Evolutionary conservation across 108 stramenopile species (phyloP).

Genomic region (Cyclotella choctawhatcheeana): DNA sequence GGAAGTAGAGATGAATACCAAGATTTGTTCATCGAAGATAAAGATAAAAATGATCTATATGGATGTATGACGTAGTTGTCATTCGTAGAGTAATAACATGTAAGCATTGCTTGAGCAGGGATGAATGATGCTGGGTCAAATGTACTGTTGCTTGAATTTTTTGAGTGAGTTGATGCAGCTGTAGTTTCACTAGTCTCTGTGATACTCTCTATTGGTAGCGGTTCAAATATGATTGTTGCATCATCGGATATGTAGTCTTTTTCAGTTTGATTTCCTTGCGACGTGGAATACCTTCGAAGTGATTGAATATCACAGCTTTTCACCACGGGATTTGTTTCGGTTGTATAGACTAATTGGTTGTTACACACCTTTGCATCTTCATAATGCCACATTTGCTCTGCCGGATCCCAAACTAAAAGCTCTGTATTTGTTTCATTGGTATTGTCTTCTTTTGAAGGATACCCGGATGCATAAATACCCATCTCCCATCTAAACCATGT

Average conservation of each 20-base stretch:
- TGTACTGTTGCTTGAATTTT: conserved; percentile 3
- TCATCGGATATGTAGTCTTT: too few species aligned
- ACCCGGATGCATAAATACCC: conserved; percentile 41
- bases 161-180: neutral
- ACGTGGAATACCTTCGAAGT: conserved; percentile 38
- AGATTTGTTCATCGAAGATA: conserved; percentile 13
- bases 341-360: conserved; percentile 21
- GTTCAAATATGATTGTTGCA: conserved; percentile 14
- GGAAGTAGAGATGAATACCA: conserved; percentile 41
- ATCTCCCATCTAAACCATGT: conserved; percentile 79
- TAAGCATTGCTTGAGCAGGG: conserved; percentile 83
- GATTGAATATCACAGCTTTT: conserved; percentile 8
- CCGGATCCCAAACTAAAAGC: conserved; percentile 48
- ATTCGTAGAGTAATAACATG: conserved; percentile 77
- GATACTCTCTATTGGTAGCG: conserved; percentile 12
- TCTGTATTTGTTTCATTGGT: conserved; percentile 8
- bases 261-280: too few species aligned
- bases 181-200: neutral
- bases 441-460: conserved; percentile 5
- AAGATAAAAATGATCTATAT: conserved; percentile 38
- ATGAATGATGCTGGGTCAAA: conserved; percentile 43
- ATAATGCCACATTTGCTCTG: conserved; percentile 22
- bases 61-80: conserved; percentile 44
- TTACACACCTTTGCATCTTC: conserved; percentile 47
- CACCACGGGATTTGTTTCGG: conserved; percentile 4